Percentiles rank a stretch among this genome's conserved stretches.
phyloP scores from a whole-genome alignment of 2,329 filamentous ascomycete species.

The Nemania bipapillata region DNA sequence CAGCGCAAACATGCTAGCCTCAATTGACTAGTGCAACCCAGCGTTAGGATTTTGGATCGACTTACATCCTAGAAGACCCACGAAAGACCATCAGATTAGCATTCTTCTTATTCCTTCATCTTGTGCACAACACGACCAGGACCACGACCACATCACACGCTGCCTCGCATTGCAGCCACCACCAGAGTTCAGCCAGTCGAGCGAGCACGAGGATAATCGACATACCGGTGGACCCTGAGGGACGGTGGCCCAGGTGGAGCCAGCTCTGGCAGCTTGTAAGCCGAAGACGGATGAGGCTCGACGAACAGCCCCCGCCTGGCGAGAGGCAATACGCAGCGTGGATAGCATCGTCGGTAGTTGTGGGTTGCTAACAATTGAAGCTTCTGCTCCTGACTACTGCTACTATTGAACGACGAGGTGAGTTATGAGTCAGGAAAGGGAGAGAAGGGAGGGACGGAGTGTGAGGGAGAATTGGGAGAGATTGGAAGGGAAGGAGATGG shows the following conservation, averaged over 20 bases:
- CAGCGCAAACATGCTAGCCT: conserved; percentile 9
- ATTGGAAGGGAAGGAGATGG: no score
- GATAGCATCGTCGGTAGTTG: conserved; percentile 62
- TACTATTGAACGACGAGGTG: not conserved
- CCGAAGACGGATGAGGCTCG: conserved; percentile 54
- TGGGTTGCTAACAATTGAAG: not conserved
- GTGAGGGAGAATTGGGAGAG: not conserved
- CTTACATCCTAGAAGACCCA: conserved; percentile 54
- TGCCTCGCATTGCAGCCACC: no score
- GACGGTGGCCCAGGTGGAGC: conserved; percentile 89
- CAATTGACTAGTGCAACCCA: conserved; percentile 7
- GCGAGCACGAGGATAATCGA: conserved; percentile 37
- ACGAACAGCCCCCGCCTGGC: conserved; percentile 56
- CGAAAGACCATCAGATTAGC: conserved; percentile 19
- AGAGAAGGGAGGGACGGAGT: not conserved
- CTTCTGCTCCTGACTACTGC: not conserved
- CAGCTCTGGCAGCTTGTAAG: conserved; percentile 62
- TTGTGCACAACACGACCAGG: no score
- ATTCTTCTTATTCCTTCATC: conserved; percentile 28
- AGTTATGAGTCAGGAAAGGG: not conserved
- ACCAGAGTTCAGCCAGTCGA: not conserved
- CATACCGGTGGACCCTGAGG: conserved; percentile 90
- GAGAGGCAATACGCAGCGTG: conserved; percentile 64
- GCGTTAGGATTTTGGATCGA: conserved; percentile 25
- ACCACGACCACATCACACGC: not conserved